phyloP scores from a whole-genome alignment of 371 early-diverging fungal genomes.

The Apophysomyces trapeziformis region DNA sequence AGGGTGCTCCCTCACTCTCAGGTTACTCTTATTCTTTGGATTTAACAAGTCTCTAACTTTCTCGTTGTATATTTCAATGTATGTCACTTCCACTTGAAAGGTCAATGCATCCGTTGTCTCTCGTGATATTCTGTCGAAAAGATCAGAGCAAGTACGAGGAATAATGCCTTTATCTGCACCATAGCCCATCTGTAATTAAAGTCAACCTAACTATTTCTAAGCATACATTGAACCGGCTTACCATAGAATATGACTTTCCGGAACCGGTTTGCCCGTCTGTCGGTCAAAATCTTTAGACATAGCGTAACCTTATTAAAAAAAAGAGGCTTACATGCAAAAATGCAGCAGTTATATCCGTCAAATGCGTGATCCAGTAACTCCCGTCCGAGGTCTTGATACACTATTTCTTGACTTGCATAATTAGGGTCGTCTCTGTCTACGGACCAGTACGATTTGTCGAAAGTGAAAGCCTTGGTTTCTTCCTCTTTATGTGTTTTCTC shows the following conservation, averaged over 20 bases:
- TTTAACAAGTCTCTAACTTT: constrained; percentile 88
- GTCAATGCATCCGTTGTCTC: constrained; percentile 43
- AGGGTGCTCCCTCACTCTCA: constrained; percentile 88
- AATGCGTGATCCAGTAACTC: constrained; percentile 85
- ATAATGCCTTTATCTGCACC: constrained; percentile 82
- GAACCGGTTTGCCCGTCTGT: constrained; percentile 86
- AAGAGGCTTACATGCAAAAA: constrained; percentile 74
- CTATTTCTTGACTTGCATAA: constrained; percentile 74
- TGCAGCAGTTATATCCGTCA: constrained; percentile 84
- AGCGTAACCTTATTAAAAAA: neutral
- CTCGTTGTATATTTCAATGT: constrained; percentile 86
- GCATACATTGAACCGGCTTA: constrained; percentile 30
- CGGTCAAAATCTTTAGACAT: neutral
- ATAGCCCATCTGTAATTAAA: constrained; percentile 58
- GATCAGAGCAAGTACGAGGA: constrained; percentile 75
- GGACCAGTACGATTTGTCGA: constrained; percentile 85
- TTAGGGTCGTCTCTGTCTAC: constrained; percentile 59
- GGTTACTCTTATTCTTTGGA: constrained; percentile 71
- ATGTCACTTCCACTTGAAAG: constrained; percentile 81
- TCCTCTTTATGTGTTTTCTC: constrained; percentile 29
- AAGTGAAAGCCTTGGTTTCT: constrained; percentile 69
- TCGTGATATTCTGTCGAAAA: constrained; percentile 69
- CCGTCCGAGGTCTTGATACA: constrained; percentile 79
- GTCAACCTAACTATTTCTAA: neutral
- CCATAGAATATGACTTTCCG: constrained; percentile 86